A percentile compares a stretch with the other conserved stretches of the same genome.
These are phyloP conservation scores for Podospora conica DNA, from an alignment of 495 filamentous ascomycete genomes.

Conservation along the genomic window DNA sequence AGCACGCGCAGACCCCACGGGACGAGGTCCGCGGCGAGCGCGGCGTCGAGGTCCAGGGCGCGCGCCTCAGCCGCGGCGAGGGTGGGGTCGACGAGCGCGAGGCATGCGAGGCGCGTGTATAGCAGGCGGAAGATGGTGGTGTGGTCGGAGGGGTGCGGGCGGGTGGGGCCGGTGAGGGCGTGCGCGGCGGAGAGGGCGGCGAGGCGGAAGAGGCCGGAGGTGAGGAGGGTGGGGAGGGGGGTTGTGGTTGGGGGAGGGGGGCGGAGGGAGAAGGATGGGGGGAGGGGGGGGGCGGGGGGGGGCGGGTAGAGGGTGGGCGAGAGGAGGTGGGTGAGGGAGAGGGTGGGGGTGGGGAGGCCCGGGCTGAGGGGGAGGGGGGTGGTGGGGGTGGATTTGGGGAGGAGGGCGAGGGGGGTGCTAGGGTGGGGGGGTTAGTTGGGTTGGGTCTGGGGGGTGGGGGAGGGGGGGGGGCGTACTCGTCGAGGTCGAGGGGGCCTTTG, in stretches of 20 bases:
- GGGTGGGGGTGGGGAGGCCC: conserved; percentile 17
- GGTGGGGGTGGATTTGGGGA: conserved; percentile 22
- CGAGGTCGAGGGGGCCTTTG: conserved; percentile 50
- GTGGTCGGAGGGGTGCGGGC: conserved; percentile 50
- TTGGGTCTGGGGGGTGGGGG: conserved; percentile 1
- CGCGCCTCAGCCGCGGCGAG: conserved; percentile 84
- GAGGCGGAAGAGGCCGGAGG: conserved; percentile 58
- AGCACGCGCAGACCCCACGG: conserved; percentile 86
- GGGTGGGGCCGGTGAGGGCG: conserved; percentile 51
- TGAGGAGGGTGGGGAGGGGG: conserved; percentile 50
- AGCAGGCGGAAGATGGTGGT: conserved; percentile 66
- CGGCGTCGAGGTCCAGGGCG: conserved; percentile 54
- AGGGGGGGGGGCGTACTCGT: conserved; percentile 38
- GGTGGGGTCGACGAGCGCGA: conserved; percentile 64
- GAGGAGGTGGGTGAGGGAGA: conserved; percentile 64
- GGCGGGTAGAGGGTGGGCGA: conserved; percentile 76
- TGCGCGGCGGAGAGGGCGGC: conserved; percentile 68
- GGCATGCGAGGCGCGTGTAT: conserved; percentile 75
- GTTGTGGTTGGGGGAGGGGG: conserved; percentile 38
- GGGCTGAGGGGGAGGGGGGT: conserved; percentile 11
- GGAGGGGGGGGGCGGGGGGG: conserved; percentile 59
- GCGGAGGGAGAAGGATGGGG: conserved; percentile 49
- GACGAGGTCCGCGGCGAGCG: conserved; percentile 53
- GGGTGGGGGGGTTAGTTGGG: not conserved
- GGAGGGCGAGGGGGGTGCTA: conserved; percentile 24